phyloP scores from a whole-genome alignment of 306 rosid genomes.

The Myrica gale region DNA sequence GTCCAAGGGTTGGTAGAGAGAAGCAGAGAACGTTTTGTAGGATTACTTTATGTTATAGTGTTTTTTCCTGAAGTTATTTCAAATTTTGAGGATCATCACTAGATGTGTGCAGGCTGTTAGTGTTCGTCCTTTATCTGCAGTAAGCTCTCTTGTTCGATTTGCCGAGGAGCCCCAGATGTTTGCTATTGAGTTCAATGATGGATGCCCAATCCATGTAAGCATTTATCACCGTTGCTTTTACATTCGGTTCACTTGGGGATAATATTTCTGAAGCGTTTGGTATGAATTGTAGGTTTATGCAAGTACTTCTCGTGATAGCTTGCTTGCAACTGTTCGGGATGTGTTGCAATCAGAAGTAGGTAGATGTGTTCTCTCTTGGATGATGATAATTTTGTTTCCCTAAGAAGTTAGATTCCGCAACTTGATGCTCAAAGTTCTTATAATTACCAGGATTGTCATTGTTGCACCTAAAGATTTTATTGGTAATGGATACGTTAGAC shows the following conservation, averaged over 20 bases:
- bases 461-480: conserved; percentile 10
- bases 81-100: conserved; percentile 67
- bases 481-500: conserved; percentile 10
- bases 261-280: conserved; percentile 42
- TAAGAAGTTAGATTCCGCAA: conserved; percentile 8
- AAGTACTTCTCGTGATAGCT: conserved; percentile 95
- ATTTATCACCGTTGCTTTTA: conserved; percentile 24
- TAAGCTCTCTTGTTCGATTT: conserved; percentile 85
- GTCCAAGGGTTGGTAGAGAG: no score
- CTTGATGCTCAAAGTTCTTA: neutral
- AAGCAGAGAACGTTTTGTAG: neutral
- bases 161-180: conserved; percentile 99
- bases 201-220: conserved; percentile 95
- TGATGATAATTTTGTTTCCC: conserved; percentile 33
- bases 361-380: conserved; percentile 50
- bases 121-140: conserved; percentile 96
- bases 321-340: conserved; percentile 95
- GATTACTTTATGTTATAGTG: no score
- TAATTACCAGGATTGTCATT: neutral
- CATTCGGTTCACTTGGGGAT: conserved; percentile 19
- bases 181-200: conserved; percentile 95
- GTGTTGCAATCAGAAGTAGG: conserved; percentile 95
- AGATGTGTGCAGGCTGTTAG: conserved; percentile 98
- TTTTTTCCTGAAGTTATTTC: no score
- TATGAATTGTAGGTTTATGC: conserved; percentile 79